Evolutionary conservation across 2,329 filamentous ascomycete species (phyloP).

Genomic region (Ophiostoma pallidulum): DNA sequence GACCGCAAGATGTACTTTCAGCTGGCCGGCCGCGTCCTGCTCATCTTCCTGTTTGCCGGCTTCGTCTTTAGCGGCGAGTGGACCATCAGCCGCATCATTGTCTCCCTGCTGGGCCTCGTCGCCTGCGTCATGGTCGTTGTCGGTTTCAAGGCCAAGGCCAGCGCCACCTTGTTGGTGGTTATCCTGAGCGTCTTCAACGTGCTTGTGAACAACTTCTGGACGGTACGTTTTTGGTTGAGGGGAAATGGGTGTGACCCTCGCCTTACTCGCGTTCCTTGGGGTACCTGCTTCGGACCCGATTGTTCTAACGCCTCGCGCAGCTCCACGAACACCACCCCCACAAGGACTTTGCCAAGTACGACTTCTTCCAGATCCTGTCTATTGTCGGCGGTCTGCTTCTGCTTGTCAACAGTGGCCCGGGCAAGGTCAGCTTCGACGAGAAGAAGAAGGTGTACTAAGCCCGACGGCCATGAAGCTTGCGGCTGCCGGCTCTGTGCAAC

Average conservation of each 20-base stretch:
- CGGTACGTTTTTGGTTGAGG: slow-evolving; percentile 49
- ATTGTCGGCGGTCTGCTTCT: slow-evolving; percentile 95
- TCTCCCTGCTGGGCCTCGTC: slow-evolving; percentile 75
- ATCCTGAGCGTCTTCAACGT: slow-evolving; percentile 96
- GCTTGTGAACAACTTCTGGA: slow-evolving; percentile 99
- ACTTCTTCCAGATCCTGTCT: slow-evolving; percentile 99
- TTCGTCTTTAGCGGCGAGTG: slow-evolving; percentile 94
- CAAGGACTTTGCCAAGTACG: slow-evolving; percentile 99
- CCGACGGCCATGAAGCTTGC: no score
- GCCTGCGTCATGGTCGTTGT: slow-evolving; percentile 98
- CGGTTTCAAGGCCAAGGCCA: slow-evolving; percentile 99
- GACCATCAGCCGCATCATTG: slow-evolving; percentile 78
- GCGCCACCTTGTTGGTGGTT: slow-evolving; percentile 86
- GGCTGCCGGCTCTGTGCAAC: no score
- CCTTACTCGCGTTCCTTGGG: no score
- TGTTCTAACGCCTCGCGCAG: slow-evolving; percentile 32
- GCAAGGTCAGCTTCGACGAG: slow-evolving; percentile 97
- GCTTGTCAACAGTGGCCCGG: slow-evolving; percentile 96
- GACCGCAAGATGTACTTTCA: slow-evolving; percentile 99
- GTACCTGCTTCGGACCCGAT: no score
- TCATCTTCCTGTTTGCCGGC: slow-evolving; percentile 96
- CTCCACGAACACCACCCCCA: slow-evolving; percentile 96
- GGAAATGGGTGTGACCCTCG: no score
- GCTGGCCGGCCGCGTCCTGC: slow-evolving; percentile 84
- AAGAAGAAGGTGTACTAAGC: slow-evolving; percentile 99